These are phyloP conservation scores for Lentinula raphanica DNA, from an alignment of 768 basidiomycete genomes.

Conservation along the genomic window DNA sequence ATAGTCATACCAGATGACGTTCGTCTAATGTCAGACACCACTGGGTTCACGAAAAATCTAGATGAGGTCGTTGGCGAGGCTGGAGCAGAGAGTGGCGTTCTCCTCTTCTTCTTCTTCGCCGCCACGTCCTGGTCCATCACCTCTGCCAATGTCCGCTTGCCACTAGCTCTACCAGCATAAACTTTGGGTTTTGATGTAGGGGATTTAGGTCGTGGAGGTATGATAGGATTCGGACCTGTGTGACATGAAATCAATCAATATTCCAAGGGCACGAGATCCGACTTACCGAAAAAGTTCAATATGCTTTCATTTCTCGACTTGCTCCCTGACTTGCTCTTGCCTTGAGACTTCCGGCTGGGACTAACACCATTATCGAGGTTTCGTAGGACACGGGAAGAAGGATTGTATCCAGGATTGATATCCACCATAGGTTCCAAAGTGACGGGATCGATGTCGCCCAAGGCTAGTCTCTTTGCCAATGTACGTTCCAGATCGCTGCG, in stretches of 20 bases:
- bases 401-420: conserved; percentile 64
- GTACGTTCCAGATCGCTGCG: conserved; percentile 57
- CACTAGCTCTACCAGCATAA: conserved; percentile 55
- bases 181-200: conserved; percentile 17
- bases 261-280: neutral
- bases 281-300: conserved; percentile 62
- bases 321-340: conserved; percentile 43
- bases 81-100: conserved; percentile 10
- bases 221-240: conserved; percentile 38
- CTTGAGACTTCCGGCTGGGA: conserved; percentile 27
- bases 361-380: conserved; percentile 16
- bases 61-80: conserved; percentile 24
- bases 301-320: conserved; percentile 36
- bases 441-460: conserved; percentile 68
- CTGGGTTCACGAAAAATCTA: conserved; percentile 30
- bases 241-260: neutral
- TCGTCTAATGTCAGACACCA: conserved; percentile 7
- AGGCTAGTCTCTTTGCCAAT: conserved; percentile 61
- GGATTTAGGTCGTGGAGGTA: conserved; percentile 24
- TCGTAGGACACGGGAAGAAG: conserved; percentile 32
- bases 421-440: conserved; percentile 68
- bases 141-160: conserved; percentile 69
- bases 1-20: conserved; percentile 9
- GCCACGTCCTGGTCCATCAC: conserved; percentile 63
- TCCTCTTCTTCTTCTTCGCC: conserved; percentile 42